A percentile compares a stretch with the other conserved stretches of the same genome.
Evolutionary conservation across 805 yeast genomes (phyloP).

Genomic region (Clavispora santaluciae): DNA sequence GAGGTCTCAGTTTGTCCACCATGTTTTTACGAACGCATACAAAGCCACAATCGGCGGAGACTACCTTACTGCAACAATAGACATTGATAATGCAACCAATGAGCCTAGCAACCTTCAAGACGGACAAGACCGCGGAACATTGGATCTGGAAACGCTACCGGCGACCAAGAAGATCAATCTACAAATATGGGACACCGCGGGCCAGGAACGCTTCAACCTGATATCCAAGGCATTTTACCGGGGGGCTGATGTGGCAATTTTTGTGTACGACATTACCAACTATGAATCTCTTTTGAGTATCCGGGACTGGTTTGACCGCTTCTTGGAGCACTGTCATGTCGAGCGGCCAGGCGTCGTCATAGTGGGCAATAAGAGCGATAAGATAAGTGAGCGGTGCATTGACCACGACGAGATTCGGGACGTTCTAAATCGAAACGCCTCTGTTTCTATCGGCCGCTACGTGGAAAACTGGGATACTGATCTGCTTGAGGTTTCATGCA

Average conservation of each 20-base stretch:
- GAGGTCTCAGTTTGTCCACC: constrained; percentile 51
- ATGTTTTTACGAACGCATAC: constrained; percentile 50
- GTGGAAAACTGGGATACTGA: constrained; percentile 32
- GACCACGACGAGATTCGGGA: constrained; percentile 33
- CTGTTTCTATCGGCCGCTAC: constrained; percentile 21
- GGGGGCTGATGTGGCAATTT: constrained; percentile 52
- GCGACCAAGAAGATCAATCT: constrained; percentile 29
- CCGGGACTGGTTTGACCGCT: constrained; percentile 44
- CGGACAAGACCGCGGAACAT: background rate
- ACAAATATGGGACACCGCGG: constrained; percentile 55
- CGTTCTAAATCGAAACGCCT: constrained; percentile 20
- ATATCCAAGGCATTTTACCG: constrained; percentile 53
- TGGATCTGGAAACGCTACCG: background rate
- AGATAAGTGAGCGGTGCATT: constrained; percentile 27
- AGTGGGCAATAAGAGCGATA: constrained; percentile 52
- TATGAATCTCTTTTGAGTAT: constrained; percentile 47
- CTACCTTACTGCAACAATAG: constrained; percentile 42
- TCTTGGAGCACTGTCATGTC: constrained; percentile 45
- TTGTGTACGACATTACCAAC: constrained; percentile 51
- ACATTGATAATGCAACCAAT: background rate
- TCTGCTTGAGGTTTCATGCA: constrained; percentile 30
- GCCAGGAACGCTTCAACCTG: constrained; percentile 44
- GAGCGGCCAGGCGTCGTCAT: constrained; percentile 44
- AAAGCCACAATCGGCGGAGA: constrained; percentile 60
- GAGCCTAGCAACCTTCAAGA: background rate